Evolutionary conservation across 2,329 filamentous ascomycete genomes (phyloP), one percentile per base, ranked within the genome.

Genomic region (Phyllosticta paracitricarpa): DNA sequence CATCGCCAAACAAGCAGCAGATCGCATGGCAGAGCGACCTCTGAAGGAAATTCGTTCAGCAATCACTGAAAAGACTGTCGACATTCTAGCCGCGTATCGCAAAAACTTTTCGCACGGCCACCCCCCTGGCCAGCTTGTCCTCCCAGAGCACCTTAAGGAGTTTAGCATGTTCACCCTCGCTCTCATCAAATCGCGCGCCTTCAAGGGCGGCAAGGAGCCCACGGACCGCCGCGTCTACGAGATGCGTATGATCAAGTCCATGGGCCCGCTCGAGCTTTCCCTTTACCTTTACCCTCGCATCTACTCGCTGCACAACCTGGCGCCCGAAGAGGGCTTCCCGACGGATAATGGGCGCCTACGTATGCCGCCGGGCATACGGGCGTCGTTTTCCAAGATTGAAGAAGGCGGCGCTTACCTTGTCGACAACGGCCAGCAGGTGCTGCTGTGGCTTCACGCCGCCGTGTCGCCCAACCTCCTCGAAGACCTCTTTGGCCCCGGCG

Each of bases 221-320:
- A 91, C 89, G 9, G 94, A 99, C 74, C 86, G 94, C 64, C 84
- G 94, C 64, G 88, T 95, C 14, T 89, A 97, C 69, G 93, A 97
- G 71, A 87, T 96, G 81, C 86, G 93, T 58, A 87, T 96, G 83
- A 82, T 99, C 64, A 89, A 89, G 62, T 87, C 87, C 14, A 95
- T 97, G 84, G 91, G 92, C 33, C 84, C 89, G 24, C 81, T 87
- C 22, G 94, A 97, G 72, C 79, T 97, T 53, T 91, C 89, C 26
- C 79, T 97, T 40, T 97, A 97, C 73, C 86, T 99, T 56, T 99
- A 99, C 73, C 94, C 94, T 22, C 87, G 91, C 61, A 95, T 99
- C 76, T 87, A 97, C 63, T 85, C 94, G 4, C 77, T 99, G 57
- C 94, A 99, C 79, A 95, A 92, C 72, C 84, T 99, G 62, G 84